A percentile compares a stretch with the other conserved stretches of the same genome.
These are phyloP conservation scores for Metarhizium rileyi DNA, from an alignment of 2,329 filamentous ascomycete genomes.

Conservation along the genomic window DNA sequence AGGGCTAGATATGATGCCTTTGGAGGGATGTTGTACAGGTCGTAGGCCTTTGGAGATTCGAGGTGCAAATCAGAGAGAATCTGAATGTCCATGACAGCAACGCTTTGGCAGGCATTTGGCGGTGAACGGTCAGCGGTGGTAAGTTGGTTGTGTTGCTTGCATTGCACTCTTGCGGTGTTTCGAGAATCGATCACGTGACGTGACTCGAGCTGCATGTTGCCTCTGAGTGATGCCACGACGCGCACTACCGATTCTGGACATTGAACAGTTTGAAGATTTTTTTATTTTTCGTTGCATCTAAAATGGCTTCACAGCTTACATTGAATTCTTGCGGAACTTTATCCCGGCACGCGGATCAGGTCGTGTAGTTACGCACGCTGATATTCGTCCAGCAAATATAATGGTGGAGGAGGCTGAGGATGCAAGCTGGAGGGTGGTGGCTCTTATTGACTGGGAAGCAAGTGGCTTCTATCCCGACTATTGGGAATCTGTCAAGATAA, in stretches of 20 bases:
- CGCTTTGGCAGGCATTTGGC: background rate
- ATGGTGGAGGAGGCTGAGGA: constrained; percentile 2
- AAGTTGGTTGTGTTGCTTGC: no score
- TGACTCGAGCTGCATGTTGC: no score
- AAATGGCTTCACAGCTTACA: no score
- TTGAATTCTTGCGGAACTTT: no score
- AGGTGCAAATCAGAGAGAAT: constrained; percentile 50
- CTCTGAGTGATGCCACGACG: no score
- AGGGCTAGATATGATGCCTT: constrained; percentile 42
- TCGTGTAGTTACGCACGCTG: no score
- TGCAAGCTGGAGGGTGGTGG: constrained; percentile 6
- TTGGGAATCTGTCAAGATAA: constrained; percentile 12
- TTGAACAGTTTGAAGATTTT: no score
- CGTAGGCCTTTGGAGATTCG: constrained; percentile 38
- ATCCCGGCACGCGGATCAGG: no score
- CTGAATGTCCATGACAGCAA: constrained; percentile 1
- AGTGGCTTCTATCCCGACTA: constrained; percentile 13
- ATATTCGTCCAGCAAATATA: background rate
- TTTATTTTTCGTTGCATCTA: no score
- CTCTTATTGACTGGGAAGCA: constrained; percentile 12
- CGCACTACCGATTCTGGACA: no score
- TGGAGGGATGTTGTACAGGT: constrained; percentile 36
- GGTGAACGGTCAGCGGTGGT: background rate
- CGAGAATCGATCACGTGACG: constrained; percentile 2
- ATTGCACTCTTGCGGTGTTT: constrained; percentile 2